These are phyloP conservation scores for Colletotrichum sp. DNA, from an alignment of 2,329 filamentous ascomycete genomes.

Conservation along the genomic window DNA sequence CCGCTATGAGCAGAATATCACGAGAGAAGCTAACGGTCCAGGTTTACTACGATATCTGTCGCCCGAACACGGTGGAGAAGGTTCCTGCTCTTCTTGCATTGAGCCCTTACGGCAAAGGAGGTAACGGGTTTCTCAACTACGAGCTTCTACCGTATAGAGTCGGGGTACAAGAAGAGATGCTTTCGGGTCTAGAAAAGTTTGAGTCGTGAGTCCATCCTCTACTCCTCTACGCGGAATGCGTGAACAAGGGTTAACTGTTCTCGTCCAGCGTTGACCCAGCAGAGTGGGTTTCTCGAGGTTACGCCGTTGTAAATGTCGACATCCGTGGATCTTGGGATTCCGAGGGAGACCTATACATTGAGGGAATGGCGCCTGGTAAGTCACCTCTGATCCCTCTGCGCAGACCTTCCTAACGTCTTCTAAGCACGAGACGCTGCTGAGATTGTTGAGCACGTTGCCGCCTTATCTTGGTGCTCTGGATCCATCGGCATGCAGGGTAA, in stretches of 20 bases:
- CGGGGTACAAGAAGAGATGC: constrained; percentile 31
- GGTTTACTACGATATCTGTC: constrained; percentile 48
- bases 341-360: constrained; percentile 22
- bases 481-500: constrained; percentile 28
- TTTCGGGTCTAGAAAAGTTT: constrained; percentile 28
- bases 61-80: constrained; percentile 34
- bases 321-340: constrained; percentile 27
- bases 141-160: constrained; percentile 38
- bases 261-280: constrained; percentile 26
- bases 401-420: constrained; percentile 22
- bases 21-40: background rate
- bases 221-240: background rate
- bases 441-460: constrained; percentile 25
- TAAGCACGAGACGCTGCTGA: constrained; percentile 26
- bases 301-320: constrained; percentile 31
- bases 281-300: constrained; percentile 29
- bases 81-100: constrained; percentile 37
- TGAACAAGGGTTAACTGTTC: background rate
- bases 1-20: background rate
- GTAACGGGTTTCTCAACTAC: constrained; percentile 39
- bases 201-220: constrained; percentile 21
- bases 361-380: background rate
- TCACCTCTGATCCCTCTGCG: background rate
- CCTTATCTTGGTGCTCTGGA: constrained; percentile 27
- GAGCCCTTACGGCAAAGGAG: constrained; percentile 51